Evolutionary conservation across 176 grass and related monocot genomes (phyloP), one percentile per base, ranked within the genome.

Genomic region (Rhipidocladum racemiflorum): DNA sequence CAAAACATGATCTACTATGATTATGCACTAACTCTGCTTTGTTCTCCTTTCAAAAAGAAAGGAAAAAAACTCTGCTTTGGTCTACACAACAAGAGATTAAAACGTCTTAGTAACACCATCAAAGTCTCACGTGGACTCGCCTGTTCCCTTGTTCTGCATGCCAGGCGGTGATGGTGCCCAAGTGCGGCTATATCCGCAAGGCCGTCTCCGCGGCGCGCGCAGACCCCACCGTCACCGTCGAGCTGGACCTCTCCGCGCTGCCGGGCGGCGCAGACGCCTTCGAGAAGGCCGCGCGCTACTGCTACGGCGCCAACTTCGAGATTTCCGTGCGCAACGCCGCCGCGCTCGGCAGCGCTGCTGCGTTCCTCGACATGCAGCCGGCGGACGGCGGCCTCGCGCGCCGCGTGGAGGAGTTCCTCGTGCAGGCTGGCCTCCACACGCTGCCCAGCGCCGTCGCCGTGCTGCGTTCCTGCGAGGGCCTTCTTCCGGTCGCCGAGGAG

Each of bases 291-390:
- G 78, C 82, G 20, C 88, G 72, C 12, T 97, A 92, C 86, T 94
- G 95, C 78, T 98, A 98, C 34, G 90, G 90, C 69, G 67, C 86
- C 75, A 91, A 88, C 72, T 88, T 98, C 35, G 95, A 98, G 79
- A 91, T 93, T 28, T 88, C 90, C 13, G 85, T 87, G 0, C 43
- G 70, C 55, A 88, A 98, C 92, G 93, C 91, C 20, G 90, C 81
- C 5, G 64, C 84, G 38, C 69, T 98, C 5, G 79, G 61, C 2
- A 95, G 92, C 81, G 88, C 88, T 21, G 84, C 92, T 1, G 90
- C 88, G 71, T 91, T 89, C 71, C 84, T 94, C 86, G 86, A 93
- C 85, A 89, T 94, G 90, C 85, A 76, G 9, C 20, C 80, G 7
- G 25, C 81, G 24, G 79, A 77, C 14, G 65, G 65, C 21, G 85